Conservation (phyloP, 129 eudicot genomes). For the Oenanthe sinensis region DNA sequence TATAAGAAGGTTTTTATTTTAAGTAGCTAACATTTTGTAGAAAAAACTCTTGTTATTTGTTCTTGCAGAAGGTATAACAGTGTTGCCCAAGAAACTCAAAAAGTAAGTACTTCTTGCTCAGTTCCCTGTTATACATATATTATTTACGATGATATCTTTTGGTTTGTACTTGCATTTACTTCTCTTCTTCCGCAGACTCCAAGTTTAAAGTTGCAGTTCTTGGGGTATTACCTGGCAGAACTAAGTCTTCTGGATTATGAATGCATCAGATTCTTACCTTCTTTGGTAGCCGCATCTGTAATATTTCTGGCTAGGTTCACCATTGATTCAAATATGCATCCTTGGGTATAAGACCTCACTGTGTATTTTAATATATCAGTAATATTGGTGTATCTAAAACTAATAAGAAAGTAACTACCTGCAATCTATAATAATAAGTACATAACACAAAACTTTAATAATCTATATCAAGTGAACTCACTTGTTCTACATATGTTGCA, state of each 20-base stretch:
- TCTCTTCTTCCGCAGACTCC: slow-evolving; percentile 35
- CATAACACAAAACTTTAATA: no score
- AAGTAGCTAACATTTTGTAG: background rate
- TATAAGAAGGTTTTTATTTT: background rate
- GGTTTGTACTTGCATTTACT: slow-evolving; percentile 6
- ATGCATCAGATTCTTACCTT: slow-evolving; percentile 72
- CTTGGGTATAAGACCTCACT: slow-evolving; percentile 54
- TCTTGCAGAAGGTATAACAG: slow-evolving; percentile 3
- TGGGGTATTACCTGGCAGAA: slow-evolving; percentile 72
- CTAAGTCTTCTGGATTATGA: slow-evolving; percentile 69
- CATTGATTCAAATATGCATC: slow-evolving; percentile 41
- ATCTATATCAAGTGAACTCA: background rate
- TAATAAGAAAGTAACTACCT: background rate
- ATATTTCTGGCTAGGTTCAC: slow-evolving; percentile 63
- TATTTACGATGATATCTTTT: background rate
- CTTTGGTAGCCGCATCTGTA: slow-evolving; percentile 72
- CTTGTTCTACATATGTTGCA: slow-evolving; percentile 11
- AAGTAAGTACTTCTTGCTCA: background rate
- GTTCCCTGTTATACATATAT: background rate
- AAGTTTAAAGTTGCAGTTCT: slow-evolving; percentile 43
- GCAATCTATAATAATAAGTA: background rate
- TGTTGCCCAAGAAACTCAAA: background rate
- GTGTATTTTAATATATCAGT: background rate
- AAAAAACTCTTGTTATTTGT: background rate
- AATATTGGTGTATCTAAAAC: background rate